These are phyloP conservation scores for Adenanthera pavonina DNA, from an alignment of 306 rosid species.

Conservation along the genomic window DNA sequence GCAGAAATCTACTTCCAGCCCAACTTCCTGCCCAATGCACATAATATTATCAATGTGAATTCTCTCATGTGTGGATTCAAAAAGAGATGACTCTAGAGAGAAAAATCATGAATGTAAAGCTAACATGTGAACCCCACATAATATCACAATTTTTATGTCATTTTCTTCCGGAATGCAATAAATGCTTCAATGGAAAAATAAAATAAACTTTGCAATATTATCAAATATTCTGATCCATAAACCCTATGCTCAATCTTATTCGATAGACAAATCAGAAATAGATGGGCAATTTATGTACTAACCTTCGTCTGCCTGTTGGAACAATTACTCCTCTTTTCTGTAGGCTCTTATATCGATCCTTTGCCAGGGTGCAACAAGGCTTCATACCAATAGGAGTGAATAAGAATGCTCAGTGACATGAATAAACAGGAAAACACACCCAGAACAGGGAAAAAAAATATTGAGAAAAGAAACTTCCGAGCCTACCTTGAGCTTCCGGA, in stretches of 20 bases:
- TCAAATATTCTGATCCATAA: neutral
- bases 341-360: slow-evolving; percentile 85
- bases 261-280: neutral
- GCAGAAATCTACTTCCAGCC: slow-evolving; percentile 35
- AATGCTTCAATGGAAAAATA: neutral
- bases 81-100: neutral
- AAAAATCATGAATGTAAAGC: neutral
- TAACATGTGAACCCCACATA: too few species aligned
- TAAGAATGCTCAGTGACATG: slow-evolving; percentile 29
- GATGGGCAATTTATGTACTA: slow-evolving; percentile 33
- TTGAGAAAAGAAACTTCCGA: neutral
- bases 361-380: slow-evolving; percentile 86
- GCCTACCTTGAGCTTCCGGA: slow-evolving; percentile 82
- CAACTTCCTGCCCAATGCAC: slow-evolving; percentile 33
- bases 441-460: neutral
- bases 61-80: neutral
- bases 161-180: neutral
- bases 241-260: neutral
- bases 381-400: slow-evolving; percentile 38
- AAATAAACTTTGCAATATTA: neutral
- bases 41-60: neutral
- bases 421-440: slow-evolving; percentile 24
- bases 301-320: slow-evolving; percentile 67
- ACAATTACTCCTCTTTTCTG: slow-evolving; percentile 89
- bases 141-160: neutral